A percentile compares a stretch with the other conserved stretches of the same genome.
phyloP scores from a whole-genome alignment of 805 yeast species.

The Ogataea ganodermae region DNA sequence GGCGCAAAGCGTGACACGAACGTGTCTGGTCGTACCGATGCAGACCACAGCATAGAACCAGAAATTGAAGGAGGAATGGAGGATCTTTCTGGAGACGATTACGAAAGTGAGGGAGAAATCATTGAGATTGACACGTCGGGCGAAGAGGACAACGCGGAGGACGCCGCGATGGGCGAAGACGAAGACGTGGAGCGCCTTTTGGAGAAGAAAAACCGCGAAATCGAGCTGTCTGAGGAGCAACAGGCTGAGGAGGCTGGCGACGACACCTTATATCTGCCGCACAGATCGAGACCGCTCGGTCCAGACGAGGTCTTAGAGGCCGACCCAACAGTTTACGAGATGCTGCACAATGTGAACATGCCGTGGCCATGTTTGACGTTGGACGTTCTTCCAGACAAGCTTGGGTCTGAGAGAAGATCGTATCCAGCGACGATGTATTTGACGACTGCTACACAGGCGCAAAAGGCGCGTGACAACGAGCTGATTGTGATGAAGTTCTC shows the following conservation, averaged over 20 bases:
- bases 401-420: constrained; percentile 85
- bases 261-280: constrained; percentile 74
- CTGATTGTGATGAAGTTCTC: constrained; percentile 80
- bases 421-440: constrained; percentile 87
- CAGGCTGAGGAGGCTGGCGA: constrained; percentile 33
- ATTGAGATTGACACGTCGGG: constrained; percentile 72
- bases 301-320: constrained; percentile 96
- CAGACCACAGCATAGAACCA: constrained; percentile 47
- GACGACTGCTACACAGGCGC: constrained; percentile 93
- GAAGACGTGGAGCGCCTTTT: constrained; percentile 23
- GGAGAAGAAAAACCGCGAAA: constrained; percentile 22
- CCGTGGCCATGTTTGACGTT: constrained; percentile 98
- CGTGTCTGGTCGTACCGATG: constrained; percentile 36
- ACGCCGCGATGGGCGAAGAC: constrained; percentile 28
- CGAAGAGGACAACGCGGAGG: constrained; percentile 48
- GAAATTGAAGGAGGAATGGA: constrained; percentile 72
- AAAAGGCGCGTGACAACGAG: constrained; percentile 84
- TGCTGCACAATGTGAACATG: constrained; percentile 90
- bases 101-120: constrained; percentile 87
- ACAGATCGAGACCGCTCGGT: constrained; percentile 84
- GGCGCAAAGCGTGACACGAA: constrained; percentile 23
- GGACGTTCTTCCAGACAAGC: constrained; percentile 81
- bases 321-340: constrained; percentile 93
- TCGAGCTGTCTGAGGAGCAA: constrained; percentile 40
- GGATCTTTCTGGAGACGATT: constrained; percentile 87